phyloP scores from a whole-genome alignment of 345 rosid genomes.

The Corchorus olitorius region DNA sequence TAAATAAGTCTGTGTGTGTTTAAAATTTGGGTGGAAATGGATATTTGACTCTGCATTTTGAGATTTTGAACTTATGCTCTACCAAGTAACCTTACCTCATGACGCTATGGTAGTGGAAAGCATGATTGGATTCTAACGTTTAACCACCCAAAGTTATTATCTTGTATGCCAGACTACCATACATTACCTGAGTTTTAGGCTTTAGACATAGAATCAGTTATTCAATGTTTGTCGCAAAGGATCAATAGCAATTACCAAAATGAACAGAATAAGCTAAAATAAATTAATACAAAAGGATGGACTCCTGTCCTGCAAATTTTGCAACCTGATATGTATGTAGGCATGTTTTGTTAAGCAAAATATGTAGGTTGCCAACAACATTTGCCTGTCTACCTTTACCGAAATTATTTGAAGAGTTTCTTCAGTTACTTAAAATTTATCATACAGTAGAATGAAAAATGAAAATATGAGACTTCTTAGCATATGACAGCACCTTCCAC shows the following conservation, averaged over 20 bases:
- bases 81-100: neutral
- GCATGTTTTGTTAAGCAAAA: neutral
- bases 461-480: neutral
- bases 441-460: neutral
- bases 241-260: neutral
- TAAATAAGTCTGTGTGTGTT: neutral
- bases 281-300: neutral
- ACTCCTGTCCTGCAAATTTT: neutral
- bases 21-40: slow-evolving; percentile 1
- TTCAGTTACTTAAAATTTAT: neutral
- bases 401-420: neutral
- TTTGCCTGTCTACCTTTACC: neutral
- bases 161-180: neutral
- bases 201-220: neutral
- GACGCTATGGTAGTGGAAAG: neutral
- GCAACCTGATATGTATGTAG: neutral
- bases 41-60: neutral
- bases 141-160: neutral
- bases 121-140: neutral
- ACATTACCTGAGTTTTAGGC: neutral
- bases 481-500: neutral
- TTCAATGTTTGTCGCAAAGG: neutral
- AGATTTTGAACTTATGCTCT: slow-evolving; percentile 15
- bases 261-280: neutral
- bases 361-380: neutral